Evolutionary conservation across 2,329 filamentous ascomycete species (phyloP).

Genomic region (Diplocarpon mali): DNA sequence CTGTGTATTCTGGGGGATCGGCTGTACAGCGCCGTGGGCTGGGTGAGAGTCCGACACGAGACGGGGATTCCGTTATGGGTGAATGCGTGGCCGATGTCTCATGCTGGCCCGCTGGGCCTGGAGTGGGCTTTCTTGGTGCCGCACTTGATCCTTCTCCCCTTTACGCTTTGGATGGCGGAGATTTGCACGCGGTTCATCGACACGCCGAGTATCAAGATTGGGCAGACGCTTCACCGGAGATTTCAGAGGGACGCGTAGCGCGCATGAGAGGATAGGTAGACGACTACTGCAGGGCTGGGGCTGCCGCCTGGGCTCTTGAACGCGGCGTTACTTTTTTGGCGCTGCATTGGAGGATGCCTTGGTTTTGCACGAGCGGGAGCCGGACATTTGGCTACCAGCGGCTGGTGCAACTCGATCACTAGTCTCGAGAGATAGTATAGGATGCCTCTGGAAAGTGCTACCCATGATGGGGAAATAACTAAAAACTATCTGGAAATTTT

Average conservation of each 20-base stretch:
- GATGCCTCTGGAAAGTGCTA: too few relatives aligned
- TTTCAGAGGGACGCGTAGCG: neutral
- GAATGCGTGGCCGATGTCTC: slow-evolving; percentile 49
- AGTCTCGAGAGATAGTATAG: too few relatives aligned
- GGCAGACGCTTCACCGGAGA: slow-evolving; percentile 24
- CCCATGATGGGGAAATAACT: too few relatives aligned
- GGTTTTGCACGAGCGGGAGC: too few relatives aligned
- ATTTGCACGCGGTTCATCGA: slow-evolving; percentile 46
- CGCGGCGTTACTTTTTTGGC: too few relatives aligned
- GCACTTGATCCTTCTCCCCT: slow-evolving; percentile 47
- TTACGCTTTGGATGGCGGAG: slow-evolving; percentile 49
- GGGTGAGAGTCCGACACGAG: slow-evolving; percentile 36
- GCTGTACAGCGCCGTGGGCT: slow-evolving; percentile 51
- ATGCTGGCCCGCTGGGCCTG: slow-evolving; percentile 53
- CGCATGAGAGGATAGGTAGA: too few relatives aligned
- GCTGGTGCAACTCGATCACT: too few relatives aligned
- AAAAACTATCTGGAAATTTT: too few relatives aligned
- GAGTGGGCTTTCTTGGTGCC: slow-evolving; percentile 48
- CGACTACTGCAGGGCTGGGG: too few relatives aligned
- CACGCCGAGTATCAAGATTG: slow-evolving; percentile 47
- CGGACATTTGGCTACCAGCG: too few relatives aligned
- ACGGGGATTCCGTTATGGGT: slow-evolving; percentile 41
- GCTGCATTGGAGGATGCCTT: too few relatives aligned
- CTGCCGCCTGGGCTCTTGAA: too few relatives aligned
- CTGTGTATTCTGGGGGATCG: slow-evolving; percentile 50